Base-by-base conservation (phyloP, 208 protist genomes). In the Crithidia sp. region DNA sequence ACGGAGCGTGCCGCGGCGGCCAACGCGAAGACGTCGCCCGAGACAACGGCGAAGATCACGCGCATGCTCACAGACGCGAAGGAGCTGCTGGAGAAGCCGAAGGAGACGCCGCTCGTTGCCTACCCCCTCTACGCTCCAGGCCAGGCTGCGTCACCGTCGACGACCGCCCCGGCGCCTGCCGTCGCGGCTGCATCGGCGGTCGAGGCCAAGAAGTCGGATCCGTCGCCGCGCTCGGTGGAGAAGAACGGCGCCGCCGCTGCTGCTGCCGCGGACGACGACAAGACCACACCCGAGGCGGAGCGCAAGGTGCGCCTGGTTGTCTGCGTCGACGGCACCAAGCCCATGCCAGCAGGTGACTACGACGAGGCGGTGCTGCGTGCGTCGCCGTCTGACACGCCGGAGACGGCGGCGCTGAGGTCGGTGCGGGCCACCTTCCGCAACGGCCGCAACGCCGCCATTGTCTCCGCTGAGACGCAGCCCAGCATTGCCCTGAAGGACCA, bases 1-100 rank as follows among this genome's bases (percentile, higher is more conserved):
- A 91, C 85, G 54, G 82, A 82, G 63, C 81, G 73, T 4, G 79
- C 79, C 9, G 75, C 67, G 8, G 79, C 79, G n/a, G 77, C 79
- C 8, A 77, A 71, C 49, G 71, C 79, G 50, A 79, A 78, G 75
- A 69, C 71, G 56, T 83, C 73, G 43, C 58, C 77, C 9, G 47
- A 79, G 36, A 66, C 53, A 17, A 72, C 82, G 60, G 37, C 78
- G 54, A 84, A 85, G 57, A 89, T 95, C 74, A 74, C 84, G 56
- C 55, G 71, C 57, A 92, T 95, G 85, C 73, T 95, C 45, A 95
- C 83, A 62, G 89, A 95, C 67, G 87, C 89, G 37, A 79, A 92
- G 81, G 83, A 76, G 47, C 45, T 92, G 49, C 40, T 87, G 58
- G 66, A 74, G 9, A 77, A 85, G 7, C 89, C 86, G 3, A 83